These are phyloP conservation scores for Saccharomyces hybrid DNA, from an alignment of 1,139 yeast species.

Conservation along the genomic window DNA sequence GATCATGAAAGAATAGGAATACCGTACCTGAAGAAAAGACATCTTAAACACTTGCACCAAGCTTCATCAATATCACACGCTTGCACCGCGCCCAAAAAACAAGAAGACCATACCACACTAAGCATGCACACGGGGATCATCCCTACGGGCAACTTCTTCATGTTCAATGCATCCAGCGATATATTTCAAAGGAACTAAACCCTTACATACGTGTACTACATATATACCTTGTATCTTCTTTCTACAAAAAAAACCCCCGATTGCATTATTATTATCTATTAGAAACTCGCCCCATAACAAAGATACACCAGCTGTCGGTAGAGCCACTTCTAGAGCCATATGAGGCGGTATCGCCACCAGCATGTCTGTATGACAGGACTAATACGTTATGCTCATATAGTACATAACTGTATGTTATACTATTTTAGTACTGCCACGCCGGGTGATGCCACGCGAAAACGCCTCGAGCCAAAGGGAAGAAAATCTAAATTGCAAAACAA, in stretches of 20 bases:
- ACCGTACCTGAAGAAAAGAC: neutral
- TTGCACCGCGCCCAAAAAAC: neutral
- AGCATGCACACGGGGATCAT: neutral
- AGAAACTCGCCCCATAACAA: neutral
- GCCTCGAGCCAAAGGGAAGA: constrained; percentile 1
- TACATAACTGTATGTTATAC: neutral
- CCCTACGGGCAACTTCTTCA: neutral
- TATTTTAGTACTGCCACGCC: neutral
- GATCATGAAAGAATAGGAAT: neutral
- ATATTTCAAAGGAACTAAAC: neutral
- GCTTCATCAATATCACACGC: neutral
- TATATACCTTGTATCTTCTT: neutral
- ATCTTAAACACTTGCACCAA: neutral
- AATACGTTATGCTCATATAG: neutral
- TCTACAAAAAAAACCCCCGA: neutral
- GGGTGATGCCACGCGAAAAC: constrained; percentile 1
- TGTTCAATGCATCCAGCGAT: neutral
- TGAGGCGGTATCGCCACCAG: no score
- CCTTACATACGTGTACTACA: neutral
- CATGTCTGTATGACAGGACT: no score
- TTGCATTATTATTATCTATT: neutral
- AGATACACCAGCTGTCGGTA: neutral
- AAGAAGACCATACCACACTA: neutral
- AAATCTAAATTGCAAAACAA: neutral
- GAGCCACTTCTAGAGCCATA: no score